Evolutionary conservation across 169 alveolate species (phyloP).

Genomic region (Theileria annulata): DNA sequence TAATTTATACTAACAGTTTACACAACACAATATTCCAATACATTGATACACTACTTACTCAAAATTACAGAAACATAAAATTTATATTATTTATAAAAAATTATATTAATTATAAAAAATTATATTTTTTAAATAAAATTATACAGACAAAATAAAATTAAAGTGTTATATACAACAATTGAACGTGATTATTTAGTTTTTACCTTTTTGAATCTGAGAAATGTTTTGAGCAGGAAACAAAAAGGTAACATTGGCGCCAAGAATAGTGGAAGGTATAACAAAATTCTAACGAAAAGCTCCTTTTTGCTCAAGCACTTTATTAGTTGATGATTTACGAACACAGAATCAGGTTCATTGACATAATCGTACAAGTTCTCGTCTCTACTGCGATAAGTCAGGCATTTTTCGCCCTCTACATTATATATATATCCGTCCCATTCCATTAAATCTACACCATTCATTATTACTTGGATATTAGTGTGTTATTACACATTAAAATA

Average conservation of each 20-base stretch:
- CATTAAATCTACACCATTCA: slow-evolving; percentile 14
- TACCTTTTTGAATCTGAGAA: not conserved
- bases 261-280: not conserved
- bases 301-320: slow-evolving; percentile 5
- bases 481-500: not conserved
- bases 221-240: not conserved
- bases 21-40: not conserved
- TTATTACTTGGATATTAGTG: not conserved
- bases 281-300: not conserved
- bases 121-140: no score
- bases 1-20: not conserved
- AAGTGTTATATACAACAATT: not conserved
- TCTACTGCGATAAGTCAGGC: slow-evolving; percentile 15
- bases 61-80: no score
- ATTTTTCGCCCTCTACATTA: slow-evolving; percentile 18
- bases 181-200: not conserved
- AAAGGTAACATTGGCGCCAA: slow-evolving; percentile 1
- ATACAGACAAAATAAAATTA: no score
- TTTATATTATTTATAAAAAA: no score
- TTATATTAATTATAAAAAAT: no score
- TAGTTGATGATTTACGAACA: slow-evolving; percentile 16
- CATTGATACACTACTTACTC: not conserved
- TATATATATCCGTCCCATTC: slow-evolving; percentile 42
- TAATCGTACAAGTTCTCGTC: slow-evolving; percentile 26
- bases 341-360: slow-evolving; percentile 12